phyloP scores from a whole-genome alignment of 75 land plant genomes.

The Ceratopteris richardii region DNA sequence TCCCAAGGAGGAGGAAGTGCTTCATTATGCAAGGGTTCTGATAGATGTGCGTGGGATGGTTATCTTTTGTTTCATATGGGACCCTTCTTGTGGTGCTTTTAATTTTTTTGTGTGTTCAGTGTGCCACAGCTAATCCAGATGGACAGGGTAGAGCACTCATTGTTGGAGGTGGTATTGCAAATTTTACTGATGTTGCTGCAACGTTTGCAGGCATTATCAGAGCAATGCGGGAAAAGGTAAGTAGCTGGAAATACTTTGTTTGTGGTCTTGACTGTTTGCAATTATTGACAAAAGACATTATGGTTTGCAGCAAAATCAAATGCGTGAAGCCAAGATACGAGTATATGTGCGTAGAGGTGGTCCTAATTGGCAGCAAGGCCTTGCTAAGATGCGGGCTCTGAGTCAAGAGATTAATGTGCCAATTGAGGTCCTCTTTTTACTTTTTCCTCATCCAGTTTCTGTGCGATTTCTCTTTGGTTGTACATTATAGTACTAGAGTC shows the following conservation, averaged over 20 bases:
- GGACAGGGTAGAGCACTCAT: constrained; percentile 40
- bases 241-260: not conserved
- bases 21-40: constrained; percentile 48
- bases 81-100: too few relatives aligned
- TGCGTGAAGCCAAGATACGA: constrained; percentile 74
- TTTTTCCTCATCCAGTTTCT: not conserved
- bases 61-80: too few relatives aligned
- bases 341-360: constrained; percentile 90
- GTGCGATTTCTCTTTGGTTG: not conserved
- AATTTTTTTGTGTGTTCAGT: constrained; percentile 17
- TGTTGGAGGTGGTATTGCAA: constrained; percentile 52
- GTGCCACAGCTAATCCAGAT: constrained; percentile 51
- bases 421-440: constrained; percentile 54
- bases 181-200: constrained; percentile 54
- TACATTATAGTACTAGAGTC: not conserved
- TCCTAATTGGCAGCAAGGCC: constrained; percentile 88
- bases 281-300: not conserved
- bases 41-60: constrained; percentile 27
- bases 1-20: constrained; percentile 46
- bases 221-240: constrained; percentile 53
- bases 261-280: not conserved
- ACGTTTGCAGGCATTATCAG: constrained; percentile 50
- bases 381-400: constrained; percentile 74
- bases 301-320: constrained; percentile 55
- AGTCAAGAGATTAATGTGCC: constrained; percentile 74